Conservation (phyloP, 192 early-diverging fungal species). For the Entomortierella chlamydospora region DNA sequence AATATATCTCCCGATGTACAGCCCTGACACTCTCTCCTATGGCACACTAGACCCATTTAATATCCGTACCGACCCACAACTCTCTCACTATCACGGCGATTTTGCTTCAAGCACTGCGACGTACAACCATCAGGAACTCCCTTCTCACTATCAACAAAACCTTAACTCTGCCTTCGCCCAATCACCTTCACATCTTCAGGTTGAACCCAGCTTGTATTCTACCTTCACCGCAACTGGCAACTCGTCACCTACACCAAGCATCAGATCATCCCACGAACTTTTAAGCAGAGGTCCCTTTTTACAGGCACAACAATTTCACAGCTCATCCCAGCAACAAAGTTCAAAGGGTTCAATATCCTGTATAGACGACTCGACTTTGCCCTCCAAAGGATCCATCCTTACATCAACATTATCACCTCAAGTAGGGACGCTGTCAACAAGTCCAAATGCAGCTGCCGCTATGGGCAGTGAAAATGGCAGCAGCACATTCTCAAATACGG, state of each 20-base stretch:
- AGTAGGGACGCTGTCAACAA: background rate
- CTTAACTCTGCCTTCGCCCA: background rate
- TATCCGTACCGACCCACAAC: constrained; percentile 7
- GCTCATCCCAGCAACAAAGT: background rate
- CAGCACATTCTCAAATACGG: constrained; percentile 5
- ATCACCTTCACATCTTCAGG: background rate
- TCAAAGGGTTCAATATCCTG: background rate
- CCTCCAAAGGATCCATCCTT: background rate
- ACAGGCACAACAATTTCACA: background rate
- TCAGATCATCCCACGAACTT: background rate
- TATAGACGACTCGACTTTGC: background rate
- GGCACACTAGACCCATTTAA: constrained; percentile 7
- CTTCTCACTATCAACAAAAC: background rate
- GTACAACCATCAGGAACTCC: background rate
- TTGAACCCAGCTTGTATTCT: background rate
- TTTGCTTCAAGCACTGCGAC: background rate
- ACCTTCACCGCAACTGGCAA: constrained; percentile 1
- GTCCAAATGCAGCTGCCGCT: constrained; percentile 24
- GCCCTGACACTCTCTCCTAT: constrained; percentile 21
- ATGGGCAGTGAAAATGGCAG: constrained; percentile 19
- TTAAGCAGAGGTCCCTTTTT: background rate
- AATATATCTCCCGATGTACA: constrained; percentile 10
- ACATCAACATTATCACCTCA: background rate
- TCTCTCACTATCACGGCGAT: background rate
- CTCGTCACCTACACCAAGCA: background rate